Conservation (phyloP, 164 flowering plant genomes). For the Tetrastigma voinierianum region DNA sequence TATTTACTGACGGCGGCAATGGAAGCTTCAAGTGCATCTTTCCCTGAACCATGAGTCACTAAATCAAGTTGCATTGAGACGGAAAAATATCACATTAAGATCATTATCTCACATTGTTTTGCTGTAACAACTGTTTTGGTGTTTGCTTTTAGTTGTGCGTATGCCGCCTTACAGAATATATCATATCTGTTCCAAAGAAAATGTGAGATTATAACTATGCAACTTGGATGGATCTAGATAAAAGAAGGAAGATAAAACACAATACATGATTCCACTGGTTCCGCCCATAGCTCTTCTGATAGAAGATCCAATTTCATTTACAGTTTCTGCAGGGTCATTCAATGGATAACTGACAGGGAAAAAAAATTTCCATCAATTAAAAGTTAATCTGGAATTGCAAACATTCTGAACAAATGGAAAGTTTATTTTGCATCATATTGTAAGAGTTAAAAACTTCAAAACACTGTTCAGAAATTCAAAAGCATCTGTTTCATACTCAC, state of each 20-base stretch:
- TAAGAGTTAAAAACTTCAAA: too few relatives aligned
- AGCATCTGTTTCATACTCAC: too few relatives aligned
- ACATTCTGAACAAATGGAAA: not conserved
- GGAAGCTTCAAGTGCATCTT: slow-evolving; percentile 78
- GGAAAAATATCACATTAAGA: slow-evolving; percentile 7
- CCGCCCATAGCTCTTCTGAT: slow-evolving; percentile 94
- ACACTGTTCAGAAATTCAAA: too few relatives aligned
- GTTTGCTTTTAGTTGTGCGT: slow-evolving; percentile 56
- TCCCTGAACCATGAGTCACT: slow-evolving; percentile 57
- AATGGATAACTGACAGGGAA: slow-evolving; percentile 73
- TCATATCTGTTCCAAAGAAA: slow-evolving; percentile 49
- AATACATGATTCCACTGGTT: slow-evolving; percentile 92
- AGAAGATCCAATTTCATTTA: slow-evolving; percentile 79
- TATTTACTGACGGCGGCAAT: slow-evolving; percentile 87
- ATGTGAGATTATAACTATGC: slow-evolving; percentile 1
- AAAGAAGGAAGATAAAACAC: slow-evolving; percentile 1
- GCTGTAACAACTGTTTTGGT: slow-evolving; percentile 35
- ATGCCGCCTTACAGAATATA: slow-evolving; percentile 86
- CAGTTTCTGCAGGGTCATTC: slow-evolving; percentile 90
- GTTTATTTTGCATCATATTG: too few relatives aligned
- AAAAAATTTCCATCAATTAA: not conserved
- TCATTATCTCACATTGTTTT: slow-evolving; percentile 62
- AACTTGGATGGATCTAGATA: not conserved
- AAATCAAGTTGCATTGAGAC: slow-evolving; percentile 3
- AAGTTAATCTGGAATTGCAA: not conserved